Evolutionary conservation across 2,329 filamentous ascomycete species (phyloP).

Genomic region (Ambrosiella xylebori): DNA sequence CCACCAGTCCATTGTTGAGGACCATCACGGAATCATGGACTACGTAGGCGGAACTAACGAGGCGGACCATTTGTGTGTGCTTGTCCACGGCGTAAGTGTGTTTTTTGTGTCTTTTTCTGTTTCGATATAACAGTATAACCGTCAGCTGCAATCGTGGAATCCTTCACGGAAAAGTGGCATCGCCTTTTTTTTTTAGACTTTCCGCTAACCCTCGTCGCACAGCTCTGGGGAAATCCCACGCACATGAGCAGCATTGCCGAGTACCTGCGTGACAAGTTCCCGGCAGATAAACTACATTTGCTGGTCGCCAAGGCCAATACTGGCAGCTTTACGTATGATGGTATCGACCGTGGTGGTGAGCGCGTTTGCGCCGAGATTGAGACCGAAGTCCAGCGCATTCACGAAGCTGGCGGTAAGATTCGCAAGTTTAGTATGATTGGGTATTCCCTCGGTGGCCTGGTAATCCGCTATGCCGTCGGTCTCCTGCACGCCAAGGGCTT

Average conservation of each 20-base stretch:
- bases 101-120: background rate
- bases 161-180: background rate
- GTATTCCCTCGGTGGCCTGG: conserved; percentile 76
- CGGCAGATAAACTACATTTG: conserved; percentile 49
- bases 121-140: background rate
- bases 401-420: conserved; percentile 49
- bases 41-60: conserved; percentile 33
- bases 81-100: conserved; percentile 53
- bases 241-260: conserved; percentile 55
- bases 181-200: background rate
- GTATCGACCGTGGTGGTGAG: conserved; percentile 51
- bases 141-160: background rate
- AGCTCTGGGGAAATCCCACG: conserved; percentile 64
- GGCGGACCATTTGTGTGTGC: conserved; percentile 56
- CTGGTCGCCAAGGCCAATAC: conserved; percentile 56
- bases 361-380: conserved; percentile 51
- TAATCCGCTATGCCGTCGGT: conserved; percentile 74
- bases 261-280: conserved; percentile 41
- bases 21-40: conserved; percentile 15
- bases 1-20: background rate
- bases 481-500: conserved; percentile 66
- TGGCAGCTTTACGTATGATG: conserved; percentile 55
- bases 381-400: conserved; percentile 39
- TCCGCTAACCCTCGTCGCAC: conserved; percentile 13
- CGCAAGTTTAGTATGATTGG: conserved; percentile 73